A percentile compares a stretch with the other conserved stretches of the same genome.
Conservation (phyloP, 2,329 filamentous ascomycete species). For the Gaeumannomyces sp. region DNA sequence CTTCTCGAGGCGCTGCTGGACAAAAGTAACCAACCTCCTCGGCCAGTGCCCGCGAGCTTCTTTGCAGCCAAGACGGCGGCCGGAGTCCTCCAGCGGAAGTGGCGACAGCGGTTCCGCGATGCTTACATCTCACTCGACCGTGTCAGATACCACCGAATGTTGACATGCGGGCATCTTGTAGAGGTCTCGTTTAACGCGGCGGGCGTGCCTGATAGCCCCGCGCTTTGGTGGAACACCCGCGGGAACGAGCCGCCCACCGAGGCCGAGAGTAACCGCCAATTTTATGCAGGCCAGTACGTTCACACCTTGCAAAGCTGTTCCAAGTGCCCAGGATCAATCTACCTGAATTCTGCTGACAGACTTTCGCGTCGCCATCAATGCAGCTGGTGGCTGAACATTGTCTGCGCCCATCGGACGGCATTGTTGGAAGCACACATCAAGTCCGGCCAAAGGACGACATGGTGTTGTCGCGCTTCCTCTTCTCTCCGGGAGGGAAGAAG, state of each 20-base stretch:
- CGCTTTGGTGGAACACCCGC: conserved; percentile 26
- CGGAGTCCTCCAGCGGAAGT: conserved; percentile 33
- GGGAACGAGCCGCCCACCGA: conserved; percentile 30
- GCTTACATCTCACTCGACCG: conserved; percentile 40
- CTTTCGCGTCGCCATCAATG: not conserved
- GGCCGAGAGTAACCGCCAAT: conserved; percentile 33
- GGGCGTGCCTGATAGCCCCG: conserved; percentile 11
- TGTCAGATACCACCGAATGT: conserved; percentile 30
- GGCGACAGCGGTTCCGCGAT: conserved; percentile 38
- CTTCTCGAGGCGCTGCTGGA: conserved; percentile 35
- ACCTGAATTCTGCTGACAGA: conserved; percentile 15
- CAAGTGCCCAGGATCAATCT: not conserved
- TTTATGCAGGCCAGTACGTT: conserved; percentile 44
- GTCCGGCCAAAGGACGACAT: conserved; percentile 39
- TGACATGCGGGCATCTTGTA: conserved; percentile 31
- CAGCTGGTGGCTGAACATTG: conserved; percentile 54
- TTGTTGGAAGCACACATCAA: conserved; percentile 39
- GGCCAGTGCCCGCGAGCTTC: conserved; percentile 23
- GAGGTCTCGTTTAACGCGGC: conserved; percentile 34
- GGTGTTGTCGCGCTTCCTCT: conserved; percentile 43
- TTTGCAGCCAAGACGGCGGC: conserved; percentile 29
- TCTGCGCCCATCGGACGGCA: conserved; percentile 51
- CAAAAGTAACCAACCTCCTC: conserved; percentile 20
- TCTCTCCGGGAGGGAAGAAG: conserved; percentile 43
- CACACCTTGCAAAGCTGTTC: not conserved